A percentile compares a stretch with the other conserved stretches of the same genome.
Conservation (phyloP, 371 early-diverging fungal species). For the Circinella minor region DNA sequence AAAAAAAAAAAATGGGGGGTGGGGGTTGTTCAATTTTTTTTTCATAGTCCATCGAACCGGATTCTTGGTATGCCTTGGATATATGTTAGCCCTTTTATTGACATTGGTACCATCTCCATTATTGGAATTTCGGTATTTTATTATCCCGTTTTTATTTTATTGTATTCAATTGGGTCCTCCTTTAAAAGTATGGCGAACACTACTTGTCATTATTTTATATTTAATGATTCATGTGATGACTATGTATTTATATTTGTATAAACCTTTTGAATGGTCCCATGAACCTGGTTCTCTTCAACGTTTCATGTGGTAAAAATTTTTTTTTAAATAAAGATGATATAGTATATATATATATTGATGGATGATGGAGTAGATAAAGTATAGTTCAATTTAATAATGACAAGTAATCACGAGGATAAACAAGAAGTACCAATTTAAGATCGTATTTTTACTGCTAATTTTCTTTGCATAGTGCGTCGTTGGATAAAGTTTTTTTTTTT, state of each 20-base stretch:
- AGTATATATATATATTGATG: too few relatives aligned
- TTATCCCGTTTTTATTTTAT: conserved; percentile 81
- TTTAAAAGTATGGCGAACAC: conserved; percentile 3
- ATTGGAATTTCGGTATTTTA: conserved; percentile 95
- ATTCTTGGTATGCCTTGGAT: conserved; percentile 45
- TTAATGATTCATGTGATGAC: conserved; percentile 61
- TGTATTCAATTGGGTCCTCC: conserved; percentile 65
- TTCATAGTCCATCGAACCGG: not conserved
- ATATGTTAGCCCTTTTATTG: conserved; percentile 45
- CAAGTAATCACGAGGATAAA: too few relatives aligned
- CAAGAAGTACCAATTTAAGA: too few relatives aligned
- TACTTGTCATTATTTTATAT: conserved; percentile 38
- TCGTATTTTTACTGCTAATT: too few relatives aligned
- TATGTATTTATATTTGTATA: conserved; percentile 70
- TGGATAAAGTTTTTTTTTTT: too few relatives aligned
- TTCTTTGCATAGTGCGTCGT: too few relatives aligned
- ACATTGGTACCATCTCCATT: conserved; percentile 91
- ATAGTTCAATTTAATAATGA: too few relatives aligned
- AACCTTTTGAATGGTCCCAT: conserved; percentile 76
- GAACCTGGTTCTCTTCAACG: conserved; percentile 73
- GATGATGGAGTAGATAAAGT: too few relatives aligned
- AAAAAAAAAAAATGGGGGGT: too few relatives aligned
- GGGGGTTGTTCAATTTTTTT: too few relatives aligned
- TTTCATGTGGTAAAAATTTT: conserved; percentile 96
- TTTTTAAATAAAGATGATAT: not conserved